phyloP scores from a whole-genome alignment of 1,284 basidiomycete species.

The Cryptococcus sp. region DNA sequence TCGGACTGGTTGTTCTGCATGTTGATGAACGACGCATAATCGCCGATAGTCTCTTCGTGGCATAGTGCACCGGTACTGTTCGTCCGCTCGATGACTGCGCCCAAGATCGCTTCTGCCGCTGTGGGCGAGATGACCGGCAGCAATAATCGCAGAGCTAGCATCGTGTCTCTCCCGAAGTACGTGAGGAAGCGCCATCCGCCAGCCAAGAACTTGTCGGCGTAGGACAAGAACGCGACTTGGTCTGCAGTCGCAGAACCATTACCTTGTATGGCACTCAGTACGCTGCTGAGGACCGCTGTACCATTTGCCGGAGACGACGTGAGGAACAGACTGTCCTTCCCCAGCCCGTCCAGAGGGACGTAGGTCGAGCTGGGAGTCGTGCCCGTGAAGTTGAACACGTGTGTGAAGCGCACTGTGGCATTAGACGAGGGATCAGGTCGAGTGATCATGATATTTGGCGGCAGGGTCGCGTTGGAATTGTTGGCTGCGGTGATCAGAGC shows the following conservation, averaged over 20 bases:
- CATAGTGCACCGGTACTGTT: constrained; percentile 54
- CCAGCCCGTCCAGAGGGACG: constrained; percentile 41
- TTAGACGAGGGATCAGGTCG: constrained; percentile 33
- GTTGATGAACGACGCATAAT: constrained; percentile 42
- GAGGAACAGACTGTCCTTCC: constrained; percentile 49
- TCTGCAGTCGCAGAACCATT: constrained; percentile 43
- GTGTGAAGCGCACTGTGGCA: constrained; percentile 48
- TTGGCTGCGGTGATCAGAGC: constrained; percentile 44
- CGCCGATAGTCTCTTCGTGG: constrained; percentile 56
- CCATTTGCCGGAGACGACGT: constrained; percentile 29
- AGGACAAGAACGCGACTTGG: constrained; percentile 51
- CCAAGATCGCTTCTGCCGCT: constrained; percentile 55
- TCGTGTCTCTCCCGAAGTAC: constrained; percentile 56
- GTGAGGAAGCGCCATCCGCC: constrained; percentile 58
- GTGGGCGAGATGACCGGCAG: constrained; percentile 54
- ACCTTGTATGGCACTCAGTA: constrained; percentile 43
- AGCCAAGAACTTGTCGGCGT: constrained; percentile 54
- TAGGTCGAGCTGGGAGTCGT: constrained; percentile 34
- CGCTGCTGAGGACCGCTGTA: constrained; percentile 31
- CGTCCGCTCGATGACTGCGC: constrained; percentile 55
- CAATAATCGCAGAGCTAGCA: constrained; percentile 55
- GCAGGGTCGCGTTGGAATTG: constrained; percentile 43
- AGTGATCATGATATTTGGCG: constrained; percentile 48
- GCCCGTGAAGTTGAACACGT: constrained; percentile 55
- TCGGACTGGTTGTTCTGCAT: constrained; percentile 52